Percentiles rank a stretch among this genome's conserved stretches.
Conservation (phyloP, 768 basidiomycete genomes). For the Podaxis sp. region DNA sequence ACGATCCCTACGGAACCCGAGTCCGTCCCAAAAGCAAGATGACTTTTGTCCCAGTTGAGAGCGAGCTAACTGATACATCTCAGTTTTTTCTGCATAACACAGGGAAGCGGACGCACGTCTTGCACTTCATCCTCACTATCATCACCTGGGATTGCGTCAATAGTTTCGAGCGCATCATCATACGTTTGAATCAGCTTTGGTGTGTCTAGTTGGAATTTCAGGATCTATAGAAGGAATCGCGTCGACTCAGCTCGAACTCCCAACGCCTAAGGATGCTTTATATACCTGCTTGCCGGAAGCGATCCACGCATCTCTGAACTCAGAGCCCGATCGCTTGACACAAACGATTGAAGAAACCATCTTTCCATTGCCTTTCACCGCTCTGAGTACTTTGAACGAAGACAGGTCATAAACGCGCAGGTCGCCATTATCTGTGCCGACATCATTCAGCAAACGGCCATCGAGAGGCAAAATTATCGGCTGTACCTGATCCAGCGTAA, state of each 20-base stretch:
- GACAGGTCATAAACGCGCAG: constrained; percentile 65
- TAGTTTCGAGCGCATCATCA: constrained; percentile 43
- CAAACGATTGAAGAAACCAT: constrained; percentile 67
- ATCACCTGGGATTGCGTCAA: constrained; percentile 45
- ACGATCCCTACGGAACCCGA: constrained; percentile 66
- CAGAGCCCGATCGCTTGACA: constrained; percentile 35
- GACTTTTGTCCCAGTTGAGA: constrained; percentile 50
- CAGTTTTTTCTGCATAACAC: constrained; percentile 15
- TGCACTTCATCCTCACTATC: constrained; percentile 71
- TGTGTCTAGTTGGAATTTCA: constrained; percentile 43
- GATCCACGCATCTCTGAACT: constrained; percentile 57
- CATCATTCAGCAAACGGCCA: background rate
- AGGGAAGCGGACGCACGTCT: constrained; percentile 9
- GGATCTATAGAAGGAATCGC: constrained; percentile 26
- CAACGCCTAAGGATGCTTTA: background rate
- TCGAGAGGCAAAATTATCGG: constrained; percentile 9
- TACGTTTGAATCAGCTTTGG: constrained; percentile 51
- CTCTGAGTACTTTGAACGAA: constrained; percentile 59
- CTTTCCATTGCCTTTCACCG: constrained; percentile 50
- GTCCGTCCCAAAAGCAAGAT: constrained; percentile 71
- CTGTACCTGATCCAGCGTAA: constrained; percentile 62
- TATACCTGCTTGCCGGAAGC: constrained; percentile 61
- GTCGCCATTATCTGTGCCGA: constrained; percentile 60
- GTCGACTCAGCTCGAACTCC: background rate
- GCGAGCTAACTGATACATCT: constrained; percentile 56